Evolutionary conservation across 805 yeast species (phyloP).

Genomic region (Metschnikowia aberdeeniae): DNA sequence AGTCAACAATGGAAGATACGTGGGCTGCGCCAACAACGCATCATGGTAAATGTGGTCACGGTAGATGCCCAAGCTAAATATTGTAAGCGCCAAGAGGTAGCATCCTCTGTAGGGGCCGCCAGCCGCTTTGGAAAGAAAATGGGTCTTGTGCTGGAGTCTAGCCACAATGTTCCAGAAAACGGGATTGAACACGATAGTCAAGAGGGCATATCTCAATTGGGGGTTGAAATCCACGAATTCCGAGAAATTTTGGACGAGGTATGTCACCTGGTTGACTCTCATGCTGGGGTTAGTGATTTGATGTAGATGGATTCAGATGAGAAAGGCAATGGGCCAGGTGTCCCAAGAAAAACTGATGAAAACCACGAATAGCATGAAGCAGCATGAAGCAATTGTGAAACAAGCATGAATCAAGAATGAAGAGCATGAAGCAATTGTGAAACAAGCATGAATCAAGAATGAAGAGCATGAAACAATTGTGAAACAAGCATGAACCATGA

Average conservation of each 20-base stretch:
- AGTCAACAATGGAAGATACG: slow-evolving; percentile 49
- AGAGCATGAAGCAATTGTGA: not conserved
- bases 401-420: not conserved
- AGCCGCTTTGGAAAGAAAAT: slow-evolving; percentile 67
- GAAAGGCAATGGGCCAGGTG: no score
- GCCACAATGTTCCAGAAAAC: slow-evolving; percentile 95
- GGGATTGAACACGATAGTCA: slow-evolving; percentile 84
- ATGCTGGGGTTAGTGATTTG: slow-evolving; percentile 6
- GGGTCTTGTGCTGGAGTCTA: slow-evolving; percentile 75
- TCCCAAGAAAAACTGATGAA: no score
- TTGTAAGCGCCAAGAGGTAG: slow-evolving; percentile 75
- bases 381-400: not conserved
- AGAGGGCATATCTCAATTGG: slow-evolving; percentile 39
- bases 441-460: not conserved
- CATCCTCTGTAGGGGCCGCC: slow-evolving; percentile 75
- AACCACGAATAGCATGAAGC: no score
- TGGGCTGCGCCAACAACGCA: slow-evolving; percentile 71
- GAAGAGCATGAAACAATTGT: no score
- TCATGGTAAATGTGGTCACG: slow-evolving; percentile 73
- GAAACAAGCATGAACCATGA: no score
- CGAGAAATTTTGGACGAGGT: slow-evolving; percentile 12
- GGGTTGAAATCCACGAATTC: slow-evolving; percentile 15
- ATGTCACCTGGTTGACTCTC: slow-evolving; percentile 12
- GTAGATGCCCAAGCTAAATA: slow-evolving; percentile 78
- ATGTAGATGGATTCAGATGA: not conserved